Evolutionary conservation across 208 protist genomes (phyloP), one percentile per base, ranked within the genome.

Genomic region (Wallacemonas rigidus): DNA sequence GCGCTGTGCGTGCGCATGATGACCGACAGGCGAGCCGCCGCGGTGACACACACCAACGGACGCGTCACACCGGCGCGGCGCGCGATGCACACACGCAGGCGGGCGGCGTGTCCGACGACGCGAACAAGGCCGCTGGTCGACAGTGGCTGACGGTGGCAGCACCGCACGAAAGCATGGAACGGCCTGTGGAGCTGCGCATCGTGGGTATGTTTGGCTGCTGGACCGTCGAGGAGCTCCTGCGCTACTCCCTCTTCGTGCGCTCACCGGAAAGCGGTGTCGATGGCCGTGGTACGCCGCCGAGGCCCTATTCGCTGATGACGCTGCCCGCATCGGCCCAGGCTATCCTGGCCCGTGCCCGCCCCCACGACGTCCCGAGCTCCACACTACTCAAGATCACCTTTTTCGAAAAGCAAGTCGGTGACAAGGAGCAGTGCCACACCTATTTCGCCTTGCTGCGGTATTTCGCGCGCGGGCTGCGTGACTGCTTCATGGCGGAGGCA

Each of bases 321-420:
- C 15, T 53, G 15, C 48, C 48, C 48, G 48, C 48, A 53, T 53
- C 48, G 11, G 48, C 48, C 11, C 11, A 63, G 40, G 68, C 36
- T 36, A 36, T 73, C 0, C 26, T 78, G 74, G 61, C 53, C 11
- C 68, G 71, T 11, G 79, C 79, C 54, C 26, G 43, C 39, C 79
- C 79, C 7, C 63, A 80, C 61, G 79, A 75, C 2, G 70, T 83
- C 1, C 75, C 75, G 0, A 68, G 62, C 48, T 51, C 47, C 5
- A 76, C 69, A 0, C 75, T 83, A 7, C n/a, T 83, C 44, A 70
- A 79, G 62, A 56, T 76, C 6, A 56, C 61, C 67, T 83, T 83
- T 71, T 83, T 89, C n/a, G 84, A 89, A 64, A 75, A 79, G 60
- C 76, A 80, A 35, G 77, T 89, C n/a, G 84, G 84, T 2, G 84